Conservation (phyloP, 2,329 filamentous ascomycete genomes). For the Xylaria sp. region DNA sequence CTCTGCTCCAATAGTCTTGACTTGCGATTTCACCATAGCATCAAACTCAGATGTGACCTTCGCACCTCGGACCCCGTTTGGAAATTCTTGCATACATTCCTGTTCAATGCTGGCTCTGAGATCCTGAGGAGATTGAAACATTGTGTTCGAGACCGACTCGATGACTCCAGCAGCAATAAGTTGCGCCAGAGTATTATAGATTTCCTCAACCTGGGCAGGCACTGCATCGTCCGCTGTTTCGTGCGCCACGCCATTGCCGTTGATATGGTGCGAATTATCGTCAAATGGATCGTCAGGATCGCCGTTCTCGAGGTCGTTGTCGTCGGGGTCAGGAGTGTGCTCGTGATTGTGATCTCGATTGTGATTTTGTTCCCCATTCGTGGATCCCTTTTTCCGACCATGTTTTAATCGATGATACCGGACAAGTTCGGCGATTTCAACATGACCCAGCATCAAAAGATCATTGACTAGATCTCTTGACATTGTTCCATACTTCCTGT, state of each 20-base stretch:
- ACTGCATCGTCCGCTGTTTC: conserved; percentile 30
- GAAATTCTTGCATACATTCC: conserved; percentile 67
- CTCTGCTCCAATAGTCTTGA: conserved; percentile 43
- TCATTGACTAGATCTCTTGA: conserved; percentile 80
- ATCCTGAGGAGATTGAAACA: conserved; percentile 71
- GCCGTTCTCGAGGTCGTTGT: conserved; percentile 46
- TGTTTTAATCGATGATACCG: conserved; percentile 65
- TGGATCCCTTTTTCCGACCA: conserved; percentile 42
- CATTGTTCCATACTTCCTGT: conserved; percentile 77
- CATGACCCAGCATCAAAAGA: conserved; percentile 81
- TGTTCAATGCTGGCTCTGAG: conserved; percentile 70
- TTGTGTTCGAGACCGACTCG: conserved; percentile 68
- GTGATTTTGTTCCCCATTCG: conserved; percentile 27
- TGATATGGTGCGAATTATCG: conserved; percentile 39
- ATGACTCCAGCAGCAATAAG: conserved; percentile 75
- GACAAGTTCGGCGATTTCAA: conserved; percentile 75
- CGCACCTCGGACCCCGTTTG: conserved; percentile 65
- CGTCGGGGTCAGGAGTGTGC: not conserved
- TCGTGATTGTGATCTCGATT: conserved; percentile 4
- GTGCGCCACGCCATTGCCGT: conserved; percentile 54
- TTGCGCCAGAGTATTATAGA: conserved; percentile 63
- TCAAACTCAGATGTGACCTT: conserved; percentile 75
- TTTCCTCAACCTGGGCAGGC: conserved; percentile 52
- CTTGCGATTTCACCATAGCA: conserved; percentile 41
- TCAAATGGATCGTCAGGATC: conserved; percentile 53